Percentiles rank a stretch among this genome's conserved stretches.
phyloP scores from a whole-genome alignment of 768 basidiomycete species.

The Rhizopogon sp. region DNA sequence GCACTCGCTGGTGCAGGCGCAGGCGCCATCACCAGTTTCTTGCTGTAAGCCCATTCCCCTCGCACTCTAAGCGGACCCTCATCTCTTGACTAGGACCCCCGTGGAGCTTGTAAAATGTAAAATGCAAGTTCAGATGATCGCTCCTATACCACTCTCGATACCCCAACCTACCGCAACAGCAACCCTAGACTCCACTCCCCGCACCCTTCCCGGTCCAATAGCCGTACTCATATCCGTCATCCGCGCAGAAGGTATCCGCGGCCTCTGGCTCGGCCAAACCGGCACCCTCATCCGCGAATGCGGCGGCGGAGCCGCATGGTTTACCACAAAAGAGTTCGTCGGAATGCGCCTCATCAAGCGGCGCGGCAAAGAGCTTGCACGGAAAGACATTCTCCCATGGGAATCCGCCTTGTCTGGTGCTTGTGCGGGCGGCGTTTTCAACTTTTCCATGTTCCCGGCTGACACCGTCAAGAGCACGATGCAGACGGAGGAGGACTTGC shows the following conservation, averaged over 20 bases:
- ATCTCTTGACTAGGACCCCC: conserved; percentile 58
- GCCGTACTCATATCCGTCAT: conserved; percentile 61
- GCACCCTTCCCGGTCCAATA: conserved; percentile 65
- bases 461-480: conserved; percentile 94
- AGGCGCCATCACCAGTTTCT: conserved; percentile 80
- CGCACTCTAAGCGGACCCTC: not conserved
- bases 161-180: conserved; percentile 11
- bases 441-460: conserved; percentile 88
- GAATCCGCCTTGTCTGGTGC: conserved; percentile 88
- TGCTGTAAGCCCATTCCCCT: conserved; percentile 53
- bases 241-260: conserved; percentile 63
- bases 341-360: conserved; percentile 54
- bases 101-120: conserved; percentile 96
- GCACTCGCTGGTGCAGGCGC: conserved; percentile 83
- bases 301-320: conserved; percentile 90
- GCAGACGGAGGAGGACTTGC: conserved; percentile 89
- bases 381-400: conserved; percentile 58
- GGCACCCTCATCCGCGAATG: conserved; percentile 93
- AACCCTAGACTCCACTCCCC: conserved; percentile 2
- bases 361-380: conserved; percentile 30
- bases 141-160: conserved; percentile 17
- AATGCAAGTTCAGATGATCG: conserved; percentile 94
- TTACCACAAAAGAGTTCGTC: conserved; percentile 79
- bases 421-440: conserved; percentile 80
- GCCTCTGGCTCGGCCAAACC: conserved; percentile 96